Conservation (phyloP, 2,329 filamentous ascomycete species). For the Fusarium sp. region DNA sequence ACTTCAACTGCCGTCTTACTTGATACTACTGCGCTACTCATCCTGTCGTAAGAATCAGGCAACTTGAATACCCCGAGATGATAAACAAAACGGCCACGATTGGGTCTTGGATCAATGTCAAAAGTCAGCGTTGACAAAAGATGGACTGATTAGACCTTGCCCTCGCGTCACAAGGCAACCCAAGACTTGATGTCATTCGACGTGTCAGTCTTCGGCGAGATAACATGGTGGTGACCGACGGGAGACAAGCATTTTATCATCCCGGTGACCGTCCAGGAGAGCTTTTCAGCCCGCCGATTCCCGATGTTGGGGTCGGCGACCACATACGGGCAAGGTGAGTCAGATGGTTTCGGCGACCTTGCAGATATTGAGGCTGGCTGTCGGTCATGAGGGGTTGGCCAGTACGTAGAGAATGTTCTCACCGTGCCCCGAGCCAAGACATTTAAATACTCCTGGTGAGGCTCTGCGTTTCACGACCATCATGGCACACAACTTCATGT, state of each 20-base stretch:
- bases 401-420: neutral
- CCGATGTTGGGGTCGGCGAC: slow-evolving; percentile 1
- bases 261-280: neutral
- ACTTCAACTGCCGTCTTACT: neutral
- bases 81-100: neutral
- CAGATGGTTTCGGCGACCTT: neutral
- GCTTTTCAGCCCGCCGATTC: neutral
- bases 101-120: neutral
- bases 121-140: neutral
- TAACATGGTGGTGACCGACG: neutral
- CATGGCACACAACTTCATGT: neutral
- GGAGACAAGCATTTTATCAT: neutral
- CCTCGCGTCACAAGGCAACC: neutral
- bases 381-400: neutral
- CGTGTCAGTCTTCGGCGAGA: neutral
- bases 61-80: neutral
- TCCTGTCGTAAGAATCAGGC: neutral
- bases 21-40: neutral
- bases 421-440: neutral
- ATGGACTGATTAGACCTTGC: neutral
- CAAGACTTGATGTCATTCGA: neutral
- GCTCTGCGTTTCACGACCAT: neutral
- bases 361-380: neutral
- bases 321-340: neutral
- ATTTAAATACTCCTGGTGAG: neutral